phyloP scores from a whole-genome alignment of 441 rosid genomes.

The Erysimum cheiri region DNA sequence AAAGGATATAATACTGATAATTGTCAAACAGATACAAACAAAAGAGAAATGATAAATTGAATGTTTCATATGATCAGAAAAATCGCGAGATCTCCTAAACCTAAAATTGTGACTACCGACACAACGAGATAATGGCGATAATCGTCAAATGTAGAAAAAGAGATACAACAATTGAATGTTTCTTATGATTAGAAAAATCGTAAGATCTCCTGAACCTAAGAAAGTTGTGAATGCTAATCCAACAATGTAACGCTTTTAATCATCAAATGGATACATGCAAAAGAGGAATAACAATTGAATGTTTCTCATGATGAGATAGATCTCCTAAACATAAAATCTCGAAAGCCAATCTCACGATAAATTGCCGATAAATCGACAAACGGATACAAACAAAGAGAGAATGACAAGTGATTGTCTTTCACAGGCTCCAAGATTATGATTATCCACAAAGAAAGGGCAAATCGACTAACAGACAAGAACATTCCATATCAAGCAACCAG shows the following conservation, averaged over 20 bases:
- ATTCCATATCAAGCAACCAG: conserved; percentile 6
- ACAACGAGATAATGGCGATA: not conserved
- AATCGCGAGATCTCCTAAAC: not conserved
- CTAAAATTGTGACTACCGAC: not conserved
- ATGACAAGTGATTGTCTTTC: not conserved
- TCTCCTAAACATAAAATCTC: not conserved
- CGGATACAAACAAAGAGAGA: not conserved
- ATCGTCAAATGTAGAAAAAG: not conserved
- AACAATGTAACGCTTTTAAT: not conserved
- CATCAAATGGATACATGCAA: not conserved
- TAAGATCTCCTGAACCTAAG: conserved; percentile 1
- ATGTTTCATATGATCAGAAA: not conserved
- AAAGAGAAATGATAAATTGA: not conserved
- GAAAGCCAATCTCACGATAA: not conserved
- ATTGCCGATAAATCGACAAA: not conserved
- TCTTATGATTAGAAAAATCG: not conserved
- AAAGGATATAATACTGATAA: not conserved
- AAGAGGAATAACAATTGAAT: not conserved
- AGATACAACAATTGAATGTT: not conserved
- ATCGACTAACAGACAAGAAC: conserved; percentile 15
- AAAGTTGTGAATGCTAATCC: not conserved
- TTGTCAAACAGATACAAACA: not conserved
- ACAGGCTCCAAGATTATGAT: conserved; percentile 3
- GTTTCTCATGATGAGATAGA: not conserved
- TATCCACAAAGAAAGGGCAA: not conserved